Base-by-base conservation (phyloP, 2,329 filamentous ascomycete genomes). In the Aureobasidium musti region DNA sequence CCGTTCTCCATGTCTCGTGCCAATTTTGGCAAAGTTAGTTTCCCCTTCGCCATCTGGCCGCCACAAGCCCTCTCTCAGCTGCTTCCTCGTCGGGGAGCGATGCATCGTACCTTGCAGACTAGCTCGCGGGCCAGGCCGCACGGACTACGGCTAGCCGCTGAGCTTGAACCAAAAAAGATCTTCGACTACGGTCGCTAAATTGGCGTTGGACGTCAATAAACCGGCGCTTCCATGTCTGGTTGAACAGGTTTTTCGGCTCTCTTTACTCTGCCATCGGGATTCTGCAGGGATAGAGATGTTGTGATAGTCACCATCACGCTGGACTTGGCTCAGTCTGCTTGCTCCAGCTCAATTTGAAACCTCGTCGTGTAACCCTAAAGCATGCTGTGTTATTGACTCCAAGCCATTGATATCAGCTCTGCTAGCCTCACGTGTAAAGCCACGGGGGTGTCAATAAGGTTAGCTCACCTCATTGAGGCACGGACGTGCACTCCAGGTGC, bases 61-160 rank as follows among this genome's bases (percentile, higher is more conserved):
- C 45, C 45, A 17, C 26, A 23, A 49, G 45, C 45, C 23, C 28
- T 28, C 19, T 28, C 17, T 63, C 59, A 63, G 30, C 45, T 63
- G 45, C 50, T 35, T 33, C 41, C 41, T 30, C 5, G 26, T 47
- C 26, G 33, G 8, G 19, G 23, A 41, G 14, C 33, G 3, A 41
- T 10, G 61, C 37, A 45, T 35, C 35, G 61, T 64, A 54, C 61
- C 61, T 64, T 64, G 61, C 61, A 64, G 33, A 7, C 49, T 64
- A 54, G 37, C 49, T 43, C 49, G 47, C 61, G 61, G 61, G 49
- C 35, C 11, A 53, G 19, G 23, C 61, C 49, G 61, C 61, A 64
- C 61, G 39, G 61, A 64, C 49, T 14, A 39, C 33, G 43, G 17
- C 47, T 64, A 64, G 47, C 61, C 26, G 61, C 49, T 19, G 61